Percentiles rank a stretch among this genome's conserved stretches.
Evolutionary conservation across 2,329 filamentous ascomycete genomes (phyloP).

Genomic region (Botrytis fragariae): DNA sequence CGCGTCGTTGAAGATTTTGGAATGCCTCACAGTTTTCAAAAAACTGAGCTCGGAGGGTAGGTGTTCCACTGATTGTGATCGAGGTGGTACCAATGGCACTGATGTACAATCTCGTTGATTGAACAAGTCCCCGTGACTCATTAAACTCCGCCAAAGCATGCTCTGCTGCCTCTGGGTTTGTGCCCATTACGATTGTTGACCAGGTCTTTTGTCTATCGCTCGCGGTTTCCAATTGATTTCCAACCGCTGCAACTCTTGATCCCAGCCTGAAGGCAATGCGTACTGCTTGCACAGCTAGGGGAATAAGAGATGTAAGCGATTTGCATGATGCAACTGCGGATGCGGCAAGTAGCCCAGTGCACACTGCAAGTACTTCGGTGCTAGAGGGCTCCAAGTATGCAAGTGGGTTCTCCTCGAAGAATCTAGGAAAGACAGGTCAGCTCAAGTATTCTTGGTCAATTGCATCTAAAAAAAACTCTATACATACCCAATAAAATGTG

Average conservation of each 20-base stretch:
- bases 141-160: constrained; percentile 27
- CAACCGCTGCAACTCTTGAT: constrained; percentile 27
- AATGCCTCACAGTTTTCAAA: constrained; percentile 20
- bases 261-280: constrained; percentile 38
- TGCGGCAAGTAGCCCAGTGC: constrained; percentile 38
- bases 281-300: constrained; percentile 37
- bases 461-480: background rate
- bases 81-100: constrained; percentile 26
- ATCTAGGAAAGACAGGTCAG: constrained; percentile 9
- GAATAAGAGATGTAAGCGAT: constrained; percentile 35
- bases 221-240: constrained; percentile 33
- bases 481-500: constrained; percentile 65
- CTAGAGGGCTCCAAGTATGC: constrained; percentile 15
- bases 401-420: constrained; percentile 19
- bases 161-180: constrained; percentile 22
- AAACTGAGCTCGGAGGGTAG: constrained; percentile 24
- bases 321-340: constrained; percentile 36
- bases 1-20: constrained; percentile 24
- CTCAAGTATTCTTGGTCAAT: background rate
- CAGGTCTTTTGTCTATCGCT: constrained; percentile 24
- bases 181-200: constrained; percentile 28
- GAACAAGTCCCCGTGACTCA: constrained; percentile 20
- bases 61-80: constrained; percentile 31
- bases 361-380: constrained; percentile 27
- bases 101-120: constrained; percentile 27